These are phyloP conservation scores for Yamadazyma friedrichii DNA, from an alignment of 1,139 yeast genomes.

Conservation along the genomic window DNA sequence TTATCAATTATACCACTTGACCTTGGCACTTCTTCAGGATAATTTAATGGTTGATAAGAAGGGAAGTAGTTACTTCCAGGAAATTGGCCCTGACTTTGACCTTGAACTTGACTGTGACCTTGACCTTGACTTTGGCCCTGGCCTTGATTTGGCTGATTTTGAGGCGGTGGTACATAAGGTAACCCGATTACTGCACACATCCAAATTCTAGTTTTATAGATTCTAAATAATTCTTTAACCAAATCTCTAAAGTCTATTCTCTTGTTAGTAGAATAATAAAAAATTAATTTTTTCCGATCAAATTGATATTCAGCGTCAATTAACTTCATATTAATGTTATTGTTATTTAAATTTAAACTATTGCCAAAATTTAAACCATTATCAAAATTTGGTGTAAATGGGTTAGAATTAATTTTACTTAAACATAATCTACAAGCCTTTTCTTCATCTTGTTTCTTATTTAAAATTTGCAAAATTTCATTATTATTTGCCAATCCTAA, in stretches of 20 bases:
- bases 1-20: not conserved
- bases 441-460: slow-evolving; percentile 68
- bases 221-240: slow-evolving; percentile 86
- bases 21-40: slow-evolving; percentile 1
- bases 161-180: slow-evolving; percentile 19
- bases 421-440: slow-evolving; percentile 64
- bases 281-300: slow-evolving; percentile 90
- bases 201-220: slow-evolving; percentile 96
- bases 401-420: slow-evolving; percentile 49
- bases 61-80: not conserved
- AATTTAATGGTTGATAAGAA: not conserved
- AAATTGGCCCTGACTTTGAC: not conserved
- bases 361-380: not conserved
- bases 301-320: slow-evolving; percentile 92
- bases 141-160: slow-evolving; percentile 1
- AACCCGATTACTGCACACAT: slow-evolving; percentile 74
- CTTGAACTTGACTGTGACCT: not conserved
- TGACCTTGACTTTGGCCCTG: not conserved
- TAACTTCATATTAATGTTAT: slow-evolving; percentile 34
- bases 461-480: slow-evolving; percentile 59
- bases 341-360: not conserved
- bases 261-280: slow-evolving; percentile 72
- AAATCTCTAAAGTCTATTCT: slow-evolving; percentile 91
- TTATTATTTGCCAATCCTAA: slow-evolving; percentile 62
- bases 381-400: slow-evolving; percentile 7